A percentile compares a stretch with the other conserved stretches of the same genome.
Conservation (phyloP, 306 rosid species). For the Senna siamea region DNA sequence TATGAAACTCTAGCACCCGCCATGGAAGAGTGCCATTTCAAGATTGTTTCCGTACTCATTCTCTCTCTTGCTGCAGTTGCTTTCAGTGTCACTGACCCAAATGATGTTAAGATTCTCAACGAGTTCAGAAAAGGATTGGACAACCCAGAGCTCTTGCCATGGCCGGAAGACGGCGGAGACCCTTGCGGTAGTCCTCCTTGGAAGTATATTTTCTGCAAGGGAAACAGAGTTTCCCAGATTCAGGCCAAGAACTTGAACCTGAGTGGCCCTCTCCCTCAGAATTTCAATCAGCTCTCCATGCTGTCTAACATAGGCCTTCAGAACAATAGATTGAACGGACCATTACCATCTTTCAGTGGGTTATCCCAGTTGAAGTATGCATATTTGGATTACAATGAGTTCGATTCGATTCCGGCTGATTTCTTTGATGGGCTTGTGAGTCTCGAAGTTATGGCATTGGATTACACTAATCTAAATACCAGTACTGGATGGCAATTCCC, state of each 20-base stretch:
- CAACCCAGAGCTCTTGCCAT: constrained; percentile 71
- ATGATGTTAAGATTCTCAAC: constrained; percentile 62
- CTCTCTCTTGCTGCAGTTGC: constrained; percentile 40
- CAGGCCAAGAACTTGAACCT: constrained; percentile 68
- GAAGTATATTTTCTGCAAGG: constrained; percentile 64
- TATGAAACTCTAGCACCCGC: constrained; percentile 41
- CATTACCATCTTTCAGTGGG: constrained; percentile 69
- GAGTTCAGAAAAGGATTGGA: constrained; percentile 60
- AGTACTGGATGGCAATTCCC: constrained; percentile 79
- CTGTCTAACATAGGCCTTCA: constrained; percentile 80
- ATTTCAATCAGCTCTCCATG: constrained; percentile 63
- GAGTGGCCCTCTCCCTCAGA: constrained; percentile 70
- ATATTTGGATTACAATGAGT: constrained; percentile 65
- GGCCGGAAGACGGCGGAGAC: constrained; percentile 70
- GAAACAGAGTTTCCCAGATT: constrained; percentile 67
- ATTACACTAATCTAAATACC: constrained; percentile 59
- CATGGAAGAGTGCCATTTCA: constrained; percentile 42
- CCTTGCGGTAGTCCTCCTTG: constrained; percentile 73
- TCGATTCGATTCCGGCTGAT: constrained; percentile 74
- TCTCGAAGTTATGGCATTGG: constrained; percentile 76
- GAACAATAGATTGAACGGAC: constrained; percentile 63
- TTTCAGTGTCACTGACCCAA: constrained; percentile 59
- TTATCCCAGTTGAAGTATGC: constrained; percentile 53
- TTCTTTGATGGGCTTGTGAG: constrained; percentile 65
- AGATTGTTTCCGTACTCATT: constrained; percentile 32